Percentiles rank a stretch among this genome's conserved stretches.
Evolutionary conservation across 192 early-diverging fungal genomes (phyloP).

Genomic region (Thamnidium elegans): DNA sequence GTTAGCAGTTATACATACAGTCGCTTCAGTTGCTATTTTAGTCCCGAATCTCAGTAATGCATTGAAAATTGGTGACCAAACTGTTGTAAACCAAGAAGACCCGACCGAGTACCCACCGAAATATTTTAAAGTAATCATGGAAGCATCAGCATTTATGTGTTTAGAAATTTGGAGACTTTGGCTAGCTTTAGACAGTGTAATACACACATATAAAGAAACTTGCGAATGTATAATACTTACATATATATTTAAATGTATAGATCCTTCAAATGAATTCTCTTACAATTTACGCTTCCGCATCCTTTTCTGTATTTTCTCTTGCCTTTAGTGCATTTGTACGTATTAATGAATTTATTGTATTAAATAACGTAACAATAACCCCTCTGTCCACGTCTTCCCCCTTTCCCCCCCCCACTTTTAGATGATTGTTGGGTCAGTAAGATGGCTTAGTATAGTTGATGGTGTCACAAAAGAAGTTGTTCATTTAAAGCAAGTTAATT

Average conservation of each 20-base stretch:
- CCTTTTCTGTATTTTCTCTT: background rate
- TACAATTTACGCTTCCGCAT: constrained; percentile 7
- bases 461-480: no score
- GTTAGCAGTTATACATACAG: background rate
- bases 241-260: background rate
- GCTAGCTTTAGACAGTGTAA: constrained; percentile 5
- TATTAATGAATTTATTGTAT: no score
- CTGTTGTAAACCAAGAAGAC: background rate
- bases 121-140: background rate
- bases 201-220: no score
- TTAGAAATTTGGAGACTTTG: constrained; percentile 12
- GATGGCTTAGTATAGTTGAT: background rate
- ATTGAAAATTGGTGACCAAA: background rate
- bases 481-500: background rate
- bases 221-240: background rate
- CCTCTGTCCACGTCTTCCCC: background rate
- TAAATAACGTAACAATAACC: no score
- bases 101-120: background rate
- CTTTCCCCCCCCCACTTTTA: background rate
- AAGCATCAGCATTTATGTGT: background rate
- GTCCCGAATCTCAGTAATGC: background rate
- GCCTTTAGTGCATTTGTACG: background rate
- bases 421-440: background rate
- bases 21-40: background rate
- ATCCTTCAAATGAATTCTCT: constrained; percentile 4